Percentiles rank a stretch among this genome's conserved stretches.
phyloP scores from a whole-genome alignment of 306 rosid species.

The Cercis canadensis region DNA sequence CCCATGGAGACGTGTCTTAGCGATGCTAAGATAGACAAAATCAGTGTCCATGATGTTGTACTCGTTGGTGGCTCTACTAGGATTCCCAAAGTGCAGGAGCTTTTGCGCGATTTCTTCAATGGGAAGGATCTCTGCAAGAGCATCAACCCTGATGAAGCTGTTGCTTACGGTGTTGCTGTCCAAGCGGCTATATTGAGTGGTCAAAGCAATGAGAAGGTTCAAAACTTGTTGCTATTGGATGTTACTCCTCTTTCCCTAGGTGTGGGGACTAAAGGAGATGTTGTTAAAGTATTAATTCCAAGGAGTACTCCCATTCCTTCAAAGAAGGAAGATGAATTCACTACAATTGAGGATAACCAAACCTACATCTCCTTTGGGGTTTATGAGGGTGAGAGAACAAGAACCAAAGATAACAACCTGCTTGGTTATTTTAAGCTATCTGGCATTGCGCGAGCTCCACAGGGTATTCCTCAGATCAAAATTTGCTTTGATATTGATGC shows the following conservation, averaged over 20 bases:
- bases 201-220: too few relatives aligned
- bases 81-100: too few relatives aligned
- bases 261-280: slow-evolving; percentile 51
- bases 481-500: slow-evolving; percentile 54
- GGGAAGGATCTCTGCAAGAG: too few relatives aligned
- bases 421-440: slow-evolving; percentile 46
- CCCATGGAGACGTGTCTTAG: too few relatives aligned
- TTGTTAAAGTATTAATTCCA: slow-evolving; percentile 52
- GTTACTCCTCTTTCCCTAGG: slow-evolving; percentile 48
- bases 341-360: slow-evolving; percentile 49
- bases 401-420: slow-evolving; percentile 46
- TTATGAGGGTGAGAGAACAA: slow-evolving; percentile 52
- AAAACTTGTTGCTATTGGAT: too few relatives aligned
- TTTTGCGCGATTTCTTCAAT: too few relatives aligned
- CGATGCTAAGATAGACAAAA: too few relatives aligned
- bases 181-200: too few relatives aligned
- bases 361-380: slow-evolving; percentile 43
- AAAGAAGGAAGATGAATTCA: slow-evolving; percentile 45
- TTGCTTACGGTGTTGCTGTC: too few relatives aligned
- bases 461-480: slow-evolving; percentile 42
- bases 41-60: too few relatives aligned
- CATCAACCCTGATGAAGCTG: too few relatives aligned
- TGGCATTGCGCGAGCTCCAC: slow-evolving; percentile 48
- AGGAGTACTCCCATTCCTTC: slow-evolving; percentile 53
- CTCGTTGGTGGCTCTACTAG: too few relatives aligned